Conservation (phyloP, 495 filamentous ascomycete genomes). For the Oidiodendron maius region DNA sequence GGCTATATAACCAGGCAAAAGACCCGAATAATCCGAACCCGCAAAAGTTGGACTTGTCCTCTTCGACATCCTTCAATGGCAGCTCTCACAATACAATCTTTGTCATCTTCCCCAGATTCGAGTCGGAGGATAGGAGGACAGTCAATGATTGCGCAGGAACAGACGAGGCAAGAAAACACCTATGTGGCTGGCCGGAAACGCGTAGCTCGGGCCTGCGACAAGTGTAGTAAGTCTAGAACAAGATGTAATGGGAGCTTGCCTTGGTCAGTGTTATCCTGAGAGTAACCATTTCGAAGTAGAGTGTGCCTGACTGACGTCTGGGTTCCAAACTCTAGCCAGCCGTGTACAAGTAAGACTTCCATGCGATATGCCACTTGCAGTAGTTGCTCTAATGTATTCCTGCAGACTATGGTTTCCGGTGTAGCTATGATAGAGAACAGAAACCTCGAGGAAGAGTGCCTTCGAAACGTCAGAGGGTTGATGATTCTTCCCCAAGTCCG, state of each 20-base stretch:
- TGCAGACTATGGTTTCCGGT: slow-evolving; percentile 6
- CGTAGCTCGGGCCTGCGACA: slow-evolving; percentile 13
- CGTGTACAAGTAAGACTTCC: slow-evolving; percentile 2
- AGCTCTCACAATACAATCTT: not conserved
- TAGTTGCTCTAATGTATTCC: not conserved
- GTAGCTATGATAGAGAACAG: slow-evolving; percentile 8
- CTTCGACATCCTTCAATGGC: not conserved
- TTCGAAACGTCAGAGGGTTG: slow-evolving; percentile 2
- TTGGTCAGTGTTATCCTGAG: slow-evolving; percentile 9
- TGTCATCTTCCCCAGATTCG: slow-evolving; percentile 2
- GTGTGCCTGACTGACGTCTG: slow-evolving; percentile 6
- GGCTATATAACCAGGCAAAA: not conserved
- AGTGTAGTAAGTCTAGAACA: slow-evolving; percentile 18
- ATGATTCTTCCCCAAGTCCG: not conserved
- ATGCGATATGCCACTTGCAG: not conserved
- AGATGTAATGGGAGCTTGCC: slow-evolving; percentile 16
- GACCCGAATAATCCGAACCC: slow-evolving; percentile 4
- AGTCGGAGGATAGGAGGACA: not conserved
- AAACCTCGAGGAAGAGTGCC: slow-evolving; percentile 6
- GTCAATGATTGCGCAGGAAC: not conserved
- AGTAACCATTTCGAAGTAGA: not conserved
- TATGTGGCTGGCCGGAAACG: slow-evolving; percentile 5
- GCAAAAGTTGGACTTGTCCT: not conserved
- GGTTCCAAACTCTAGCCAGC: not conserved
- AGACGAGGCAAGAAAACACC: slow-evolving; percentile 1